Evolutionary conservation across 129 eudicot species (phyloP), one percentile per base, ranked within the genome.

Genomic region (Artemisia annua): DNA sequence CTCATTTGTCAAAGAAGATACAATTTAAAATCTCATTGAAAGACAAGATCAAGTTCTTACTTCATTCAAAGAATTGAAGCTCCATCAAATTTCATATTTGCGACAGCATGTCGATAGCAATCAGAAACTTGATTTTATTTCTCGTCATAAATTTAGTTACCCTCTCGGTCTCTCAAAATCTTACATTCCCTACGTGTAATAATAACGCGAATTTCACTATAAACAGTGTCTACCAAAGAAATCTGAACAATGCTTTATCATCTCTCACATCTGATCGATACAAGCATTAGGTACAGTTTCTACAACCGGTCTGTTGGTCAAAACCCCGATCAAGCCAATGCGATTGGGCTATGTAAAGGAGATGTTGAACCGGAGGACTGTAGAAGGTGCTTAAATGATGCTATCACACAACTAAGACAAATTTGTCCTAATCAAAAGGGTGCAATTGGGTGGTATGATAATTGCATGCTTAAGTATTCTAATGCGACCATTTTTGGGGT

Each of bases 271-370:
- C 81, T 51, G 46, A 50, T 66, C 8, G 63, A 67, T 54, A 61
- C 80, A 11, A 24, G 10, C 71, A 60, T 22, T 63, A 65, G 19
- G 11, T 60, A 64, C 48, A 83, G 85, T 22, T 84, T 77, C 70
- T 81, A 73, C 54, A 82, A 62, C 46, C 48, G 4, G 10, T 66
- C 84, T 0, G 15, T 62, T 28, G 89, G 89, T 69, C 63, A 77
- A 12, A 66, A 20, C 39, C 53, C 64, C 1, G 26, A 84, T 28
- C 73, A 35, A 76, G 88, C 72, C 53, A 81, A 87, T n/a, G 87
- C 39, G 18, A 50, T 63, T 6, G 86, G 76, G 3, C 54, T 87
- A 17, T 87, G 92, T 71, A 72, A 87, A 69, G 89, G 89, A 4
- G 92, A 87, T 43, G 74, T 81, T 12, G 63, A 80, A 7, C 63